Conservation (phyloP, 306 rosid species). For the Cucurbita maxima region DNA sequence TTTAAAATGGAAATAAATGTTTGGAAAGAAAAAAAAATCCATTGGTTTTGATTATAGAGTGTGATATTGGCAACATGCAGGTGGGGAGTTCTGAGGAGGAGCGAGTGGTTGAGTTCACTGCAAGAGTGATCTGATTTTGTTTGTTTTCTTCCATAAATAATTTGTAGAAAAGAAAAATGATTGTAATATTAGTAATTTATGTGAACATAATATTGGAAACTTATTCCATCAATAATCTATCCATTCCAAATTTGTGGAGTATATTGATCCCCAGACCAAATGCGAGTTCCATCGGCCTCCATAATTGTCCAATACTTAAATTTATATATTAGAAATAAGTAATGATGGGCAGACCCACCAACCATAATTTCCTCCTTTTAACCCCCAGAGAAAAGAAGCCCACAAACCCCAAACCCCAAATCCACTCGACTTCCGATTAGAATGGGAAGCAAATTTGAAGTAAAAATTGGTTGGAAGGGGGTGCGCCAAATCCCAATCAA, state of each 20-base stretch:
- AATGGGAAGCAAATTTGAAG: no score
- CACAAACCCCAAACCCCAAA: no score
- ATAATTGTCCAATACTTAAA: background rate
- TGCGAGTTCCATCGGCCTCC: background rate
- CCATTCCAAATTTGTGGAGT: background rate
- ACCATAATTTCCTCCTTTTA: no score
- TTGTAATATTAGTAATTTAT: background rate
- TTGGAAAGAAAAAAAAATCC: no score
- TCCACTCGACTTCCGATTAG: no score
- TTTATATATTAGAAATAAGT: no score
- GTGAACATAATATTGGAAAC: background rate
- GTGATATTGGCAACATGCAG: background rate
- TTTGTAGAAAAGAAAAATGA: background rate
- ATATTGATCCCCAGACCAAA: background rate
- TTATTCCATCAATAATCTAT: background rate
- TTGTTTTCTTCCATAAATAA: background rate
- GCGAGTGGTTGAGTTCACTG: background rate
- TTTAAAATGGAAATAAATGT: no score
- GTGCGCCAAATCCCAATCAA: background rate
- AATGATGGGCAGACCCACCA: no score
- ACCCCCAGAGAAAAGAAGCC: no score
- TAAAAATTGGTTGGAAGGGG: no score
- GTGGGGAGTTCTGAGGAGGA: constrained; percentile 3
- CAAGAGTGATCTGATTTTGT: background rate
- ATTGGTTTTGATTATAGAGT: background rate